These are phyloP conservation scores for Fusarium agapanthi DNA, from an alignment of 2,329 filamentous ascomycete species.

Conservation along the genomic window DNA sequence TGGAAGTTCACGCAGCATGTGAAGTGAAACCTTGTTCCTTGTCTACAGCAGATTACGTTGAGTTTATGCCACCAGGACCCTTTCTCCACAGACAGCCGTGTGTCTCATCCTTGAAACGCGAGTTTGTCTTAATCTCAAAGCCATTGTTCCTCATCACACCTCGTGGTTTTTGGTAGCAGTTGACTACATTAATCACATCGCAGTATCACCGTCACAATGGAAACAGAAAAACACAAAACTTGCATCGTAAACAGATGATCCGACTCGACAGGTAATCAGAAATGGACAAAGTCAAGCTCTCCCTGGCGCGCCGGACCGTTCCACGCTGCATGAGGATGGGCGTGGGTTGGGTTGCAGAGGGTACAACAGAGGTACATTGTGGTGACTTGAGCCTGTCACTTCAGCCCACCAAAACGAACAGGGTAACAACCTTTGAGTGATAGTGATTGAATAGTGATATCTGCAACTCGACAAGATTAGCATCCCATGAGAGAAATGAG, in stretches of 20 bases:
- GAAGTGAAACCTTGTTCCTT: constrained; percentile 23
- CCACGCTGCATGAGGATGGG: constrained; percentile 31
- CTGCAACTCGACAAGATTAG: background rate
- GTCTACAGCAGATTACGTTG: background rate
- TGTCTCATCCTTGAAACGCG: constrained; percentile 1
- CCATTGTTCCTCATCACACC: background rate
- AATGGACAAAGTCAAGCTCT: constrained; percentile 19
- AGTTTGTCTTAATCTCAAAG: background rate
- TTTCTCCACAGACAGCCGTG: constrained; percentile 6
- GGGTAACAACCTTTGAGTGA: background rate
- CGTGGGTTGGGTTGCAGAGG: background rate
- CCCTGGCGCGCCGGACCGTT: constrained; percentile 27
- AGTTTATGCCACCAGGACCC: background rate
- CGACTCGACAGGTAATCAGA: background rate
- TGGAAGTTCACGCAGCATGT: constrained; percentile 1
- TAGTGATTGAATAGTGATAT: background rate
- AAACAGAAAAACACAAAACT: background rate
- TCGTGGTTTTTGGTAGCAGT: background rate
- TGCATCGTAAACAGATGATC: background rate
- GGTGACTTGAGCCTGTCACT: constrained; percentile 7
- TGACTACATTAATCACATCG: background rate
- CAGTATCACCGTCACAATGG: background rate
- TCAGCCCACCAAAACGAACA: background rate
- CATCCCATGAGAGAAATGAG: background rate
- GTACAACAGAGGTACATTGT: constrained; percentile 24